These are phyloP conservation scores for Starmerella floricola DNA, from an alignment of 805 yeast species.

Conservation along the genomic window DNA sequence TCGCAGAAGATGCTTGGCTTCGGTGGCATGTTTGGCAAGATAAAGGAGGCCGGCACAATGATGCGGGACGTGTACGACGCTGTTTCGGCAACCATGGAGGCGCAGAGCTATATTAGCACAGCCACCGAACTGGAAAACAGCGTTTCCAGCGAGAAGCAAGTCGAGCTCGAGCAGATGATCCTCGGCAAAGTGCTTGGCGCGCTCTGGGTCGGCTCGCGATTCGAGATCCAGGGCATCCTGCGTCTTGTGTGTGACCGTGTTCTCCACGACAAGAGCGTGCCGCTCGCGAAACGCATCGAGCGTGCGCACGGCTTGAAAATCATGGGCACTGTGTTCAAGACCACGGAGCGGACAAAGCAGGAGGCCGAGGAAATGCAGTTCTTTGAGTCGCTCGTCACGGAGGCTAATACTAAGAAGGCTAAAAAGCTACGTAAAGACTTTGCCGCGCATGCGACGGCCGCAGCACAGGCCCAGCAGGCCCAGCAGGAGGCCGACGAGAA, in stretches of 20 bases:
- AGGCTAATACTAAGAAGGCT: constrained; percentile 52
- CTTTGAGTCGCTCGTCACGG: constrained; percentile 86
- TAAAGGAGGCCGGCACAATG: constrained; percentile 72
- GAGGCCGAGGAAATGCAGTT: constrained; percentile 84
- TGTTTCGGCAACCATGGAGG: constrained; percentile 74
- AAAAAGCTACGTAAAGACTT: constrained; percentile 33
- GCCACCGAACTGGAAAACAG: constrained; percentile 61
- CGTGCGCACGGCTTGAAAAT: constrained; percentile 70
- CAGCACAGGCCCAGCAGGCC: constrained; percentile 4
- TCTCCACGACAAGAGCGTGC: constrained; percentile 53
- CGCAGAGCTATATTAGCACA: constrained; percentile 65
- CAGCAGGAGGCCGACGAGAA: neutral
- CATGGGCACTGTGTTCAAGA: constrained; percentile 57
- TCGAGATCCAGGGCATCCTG: constrained; percentile 68
- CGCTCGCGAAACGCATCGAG: constrained; percentile 47
- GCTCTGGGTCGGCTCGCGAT: constrained; percentile 88
- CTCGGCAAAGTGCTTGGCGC: constrained; percentile 86
- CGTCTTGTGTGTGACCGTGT: constrained; percentile 74
- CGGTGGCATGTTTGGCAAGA: constrained; percentile 66
- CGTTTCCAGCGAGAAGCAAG: constrained; percentile 47
- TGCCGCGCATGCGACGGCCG: constrained; percentile 12
- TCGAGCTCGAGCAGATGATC: constrained; percentile 66
- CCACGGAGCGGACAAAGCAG: constrained; percentile 61
- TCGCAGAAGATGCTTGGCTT: constrained; percentile 78
- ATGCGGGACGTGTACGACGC: constrained; percentile 77